Evolutionary conservation across 805 yeast genomes (phyloP).

Genomic region (Candida hispaniensis): DNA sequence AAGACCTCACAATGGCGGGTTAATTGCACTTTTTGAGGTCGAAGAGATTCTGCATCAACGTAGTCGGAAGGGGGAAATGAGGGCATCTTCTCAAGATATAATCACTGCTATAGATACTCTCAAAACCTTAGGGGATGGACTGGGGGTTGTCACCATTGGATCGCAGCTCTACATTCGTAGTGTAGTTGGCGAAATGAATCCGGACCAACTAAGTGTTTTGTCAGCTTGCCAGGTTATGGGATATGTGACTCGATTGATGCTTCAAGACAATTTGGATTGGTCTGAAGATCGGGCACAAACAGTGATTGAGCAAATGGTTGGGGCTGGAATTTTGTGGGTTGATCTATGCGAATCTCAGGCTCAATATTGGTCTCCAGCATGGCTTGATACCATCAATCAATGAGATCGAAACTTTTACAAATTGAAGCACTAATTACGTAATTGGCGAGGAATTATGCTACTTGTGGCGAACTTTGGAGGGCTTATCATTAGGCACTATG

Average conservation of each 20-base stretch:
- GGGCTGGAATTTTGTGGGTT: slow-evolving; percentile 77
- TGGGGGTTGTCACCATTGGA: slow-evolving; percentile 50
- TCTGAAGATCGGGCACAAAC: slow-evolving; percentile 46
- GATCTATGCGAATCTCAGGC: slow-evolving; percentile 37
- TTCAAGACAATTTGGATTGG: slow-evolving; percentile 75
- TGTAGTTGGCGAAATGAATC: slow-evolving; percentile 50
- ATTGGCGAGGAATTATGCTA: too few relatives aligned
- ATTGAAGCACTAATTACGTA: too few relatives aligned
- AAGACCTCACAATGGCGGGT: slow-evolving; percentile 69
- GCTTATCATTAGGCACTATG: too few relatives aligned
- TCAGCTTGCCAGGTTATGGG: slow-evolving; percentile 74
- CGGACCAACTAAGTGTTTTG: slow-evolving; percentile 60
- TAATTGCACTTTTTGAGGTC: slow-evolving; percentile 52
- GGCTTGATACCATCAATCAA: slow-evolving; percentile 19
- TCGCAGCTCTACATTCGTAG: slow-evolving; percentile 49
- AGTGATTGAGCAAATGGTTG: slow-evolving; percentile 67
- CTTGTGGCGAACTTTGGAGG: too few relatives aligned
- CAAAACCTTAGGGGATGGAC: slow-evolving; percentile 55
- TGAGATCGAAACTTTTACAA: too few relatives aligned
- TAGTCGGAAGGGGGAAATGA: slow-evolving; percentile 24
- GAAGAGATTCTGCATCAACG: slow-evolving; percentile 28
- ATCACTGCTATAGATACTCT: slow-evolving; percentile 45
- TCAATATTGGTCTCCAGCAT: slow-evolving; percentile 31
- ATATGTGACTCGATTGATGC: slow-evolving; percentile 49
- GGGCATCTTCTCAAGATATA: slow-evolving; percentile 41